phyloP scores from a whole-genome alignment of 257 asterid genomes.

The Mitragyna speciosa region DNA sequence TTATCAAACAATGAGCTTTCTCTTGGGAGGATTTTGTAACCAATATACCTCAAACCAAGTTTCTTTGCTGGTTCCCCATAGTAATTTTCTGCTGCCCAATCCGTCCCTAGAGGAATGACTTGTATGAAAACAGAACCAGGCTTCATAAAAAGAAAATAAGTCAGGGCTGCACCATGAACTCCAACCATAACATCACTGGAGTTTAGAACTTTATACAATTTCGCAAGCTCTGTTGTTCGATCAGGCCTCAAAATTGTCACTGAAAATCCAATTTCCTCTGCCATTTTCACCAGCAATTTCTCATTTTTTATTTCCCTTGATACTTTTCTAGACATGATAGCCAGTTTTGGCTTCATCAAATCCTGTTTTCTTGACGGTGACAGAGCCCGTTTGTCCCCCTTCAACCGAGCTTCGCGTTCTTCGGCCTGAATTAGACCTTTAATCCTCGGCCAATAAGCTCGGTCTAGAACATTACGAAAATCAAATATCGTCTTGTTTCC shows the following conservation, averaged over 20 bases:
- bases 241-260: conserved; percentile 68
- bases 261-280: conserved; percentile 52
- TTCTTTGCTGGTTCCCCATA: conserved; percentile 71
- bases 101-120: conserved; percentile 72
- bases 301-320: conserved; percentile 69
- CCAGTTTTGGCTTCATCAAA: conserved; percentile 50
- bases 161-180: conserved; percentile 97
- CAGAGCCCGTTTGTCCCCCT: conserved; percentile 3
- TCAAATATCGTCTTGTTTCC: conserved; percentile 49
- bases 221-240: conserved; percentile 64
- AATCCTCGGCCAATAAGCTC: conserved; percentile 74
- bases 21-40: conserved; percentile 63
- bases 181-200: conserved; percentile 87
- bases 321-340: conserved; percentile 69
- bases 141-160: conserved; percentile 80
- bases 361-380: conserved; percentile 17
- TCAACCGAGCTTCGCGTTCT: conserved; percentile 35
- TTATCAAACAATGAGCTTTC: conserved; percentile 80
- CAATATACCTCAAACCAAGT: conserved; percentile 66
- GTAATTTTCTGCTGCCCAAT: conserved; percentile 80
- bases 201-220: conserved; percentile 54
- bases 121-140: conserved; percentile 80
- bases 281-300: conserved; percentile 48
- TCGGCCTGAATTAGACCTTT: conserved; percentile 51
- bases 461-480: conserved; percentile 55